Percentiles rank a stretch among this genome's conserved stretches.
Evolutionary conservation across 2,329 filamentous ascomycete species (phyloP).

Genomic region (Tolypocladium tundrense): DNA sequence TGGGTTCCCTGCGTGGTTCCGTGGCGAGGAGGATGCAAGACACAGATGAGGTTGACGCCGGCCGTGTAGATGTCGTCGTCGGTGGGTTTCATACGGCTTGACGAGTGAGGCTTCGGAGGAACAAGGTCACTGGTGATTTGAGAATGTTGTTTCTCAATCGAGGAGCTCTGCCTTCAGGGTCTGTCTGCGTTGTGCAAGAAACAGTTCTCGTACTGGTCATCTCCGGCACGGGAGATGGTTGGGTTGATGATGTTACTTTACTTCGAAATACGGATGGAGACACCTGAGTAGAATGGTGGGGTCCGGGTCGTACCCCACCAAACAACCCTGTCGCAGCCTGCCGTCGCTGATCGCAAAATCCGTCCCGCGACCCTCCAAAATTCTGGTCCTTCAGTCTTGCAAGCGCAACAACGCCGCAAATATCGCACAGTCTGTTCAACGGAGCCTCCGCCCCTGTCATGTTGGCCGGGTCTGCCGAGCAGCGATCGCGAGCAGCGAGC

Average conservation of each 20-base stretch:
- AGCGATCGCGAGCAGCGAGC: constrained; percentile 3
- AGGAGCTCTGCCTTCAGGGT: neutral
- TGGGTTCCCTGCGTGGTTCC: no score
- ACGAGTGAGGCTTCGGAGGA: neutral
- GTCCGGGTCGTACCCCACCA: constrained; percentile 1
- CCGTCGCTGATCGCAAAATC: neutral
- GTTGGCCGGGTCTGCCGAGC: constrained; percentile 1
- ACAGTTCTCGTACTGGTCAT: no score
- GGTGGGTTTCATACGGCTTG: neutral
- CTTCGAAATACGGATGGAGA: no score
- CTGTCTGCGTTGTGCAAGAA: neutral
- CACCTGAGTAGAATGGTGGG: neutral
- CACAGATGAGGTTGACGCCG: no score
- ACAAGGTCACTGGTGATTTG: neutral
- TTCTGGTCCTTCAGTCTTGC: neutral
- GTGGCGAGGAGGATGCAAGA: no score
- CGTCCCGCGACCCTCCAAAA: neutral
- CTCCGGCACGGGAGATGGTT: no score
- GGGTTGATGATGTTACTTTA: no score
- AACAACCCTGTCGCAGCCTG: neutral
- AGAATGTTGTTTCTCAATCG: neutral
- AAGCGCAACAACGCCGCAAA: neutral
- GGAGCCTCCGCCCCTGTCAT: constrained; percentile 1
- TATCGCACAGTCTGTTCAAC: neutral
- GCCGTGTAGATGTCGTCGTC: neutral